phyloP scores from a whole-genome alignment of 768 basidiomycete genomes.

The Hypholoma sublateritium region DNA sequence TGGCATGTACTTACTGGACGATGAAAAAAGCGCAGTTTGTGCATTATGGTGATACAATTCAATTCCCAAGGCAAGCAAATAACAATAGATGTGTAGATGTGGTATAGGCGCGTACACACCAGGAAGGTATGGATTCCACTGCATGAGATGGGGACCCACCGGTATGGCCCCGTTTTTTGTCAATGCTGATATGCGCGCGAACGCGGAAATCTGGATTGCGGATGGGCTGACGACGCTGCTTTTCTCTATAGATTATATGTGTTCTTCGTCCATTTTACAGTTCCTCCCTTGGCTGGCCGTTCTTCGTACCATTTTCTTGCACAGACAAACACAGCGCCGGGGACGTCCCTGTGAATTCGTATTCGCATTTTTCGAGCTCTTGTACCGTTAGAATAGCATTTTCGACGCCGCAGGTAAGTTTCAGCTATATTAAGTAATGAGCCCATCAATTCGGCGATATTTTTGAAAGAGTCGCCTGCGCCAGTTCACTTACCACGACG shows the following conservation, averaged over 20 bases:
- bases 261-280: slow-evolving; percentile 23
- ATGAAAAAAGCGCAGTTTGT: no score
- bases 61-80: not conserved
- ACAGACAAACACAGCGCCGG: slow-evolving; percentile 77
- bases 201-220: no score
- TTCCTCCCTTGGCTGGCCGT: slow-evolving; percentile 40
- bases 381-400: slow-evolving; percentile 75
- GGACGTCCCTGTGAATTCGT: slow-evolving; percentile 80
- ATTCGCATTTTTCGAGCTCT: slow-evolving; percentile 97
- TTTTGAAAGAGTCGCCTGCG: no score
- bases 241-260: not conserved
- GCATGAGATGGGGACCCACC: not conserved
- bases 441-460: not conserved
- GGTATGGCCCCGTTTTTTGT: not conserved
- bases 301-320: slow-evolving; percentile 36
- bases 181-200: no score
- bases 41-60: not conserved
- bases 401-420: slow-evolving; percentile 82
- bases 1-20: not conserved
- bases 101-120: not conserved
- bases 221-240: not conserved
- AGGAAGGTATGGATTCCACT: not conserved
- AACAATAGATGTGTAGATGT: not conserved
- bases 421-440: slow-evolving; percentile 47
- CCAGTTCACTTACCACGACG: slow-evolving; percentile 56